Percentiles rank a stretch among this genome's conserved stretches.
Conservation (phyloP, 2,329 filamentous ascomycete genomes). For the Aureobasidium pullulans region DNA sequence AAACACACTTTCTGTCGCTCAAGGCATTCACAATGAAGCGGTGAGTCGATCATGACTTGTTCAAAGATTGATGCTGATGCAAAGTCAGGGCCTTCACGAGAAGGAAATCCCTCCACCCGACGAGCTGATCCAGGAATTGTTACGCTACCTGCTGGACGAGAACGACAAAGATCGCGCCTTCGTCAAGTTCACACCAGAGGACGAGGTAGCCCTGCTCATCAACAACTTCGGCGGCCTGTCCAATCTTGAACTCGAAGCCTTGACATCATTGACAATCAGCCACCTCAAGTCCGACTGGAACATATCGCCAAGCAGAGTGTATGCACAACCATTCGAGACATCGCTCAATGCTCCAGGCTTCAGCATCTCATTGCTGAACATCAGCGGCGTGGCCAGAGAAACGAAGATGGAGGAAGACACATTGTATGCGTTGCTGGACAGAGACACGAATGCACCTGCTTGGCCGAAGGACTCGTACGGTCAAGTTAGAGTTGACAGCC, state of each 20-base stretch:
- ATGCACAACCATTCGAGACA: slow-evolving; percentile 44
- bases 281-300: slow-evolving; percentile 41
- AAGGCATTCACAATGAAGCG: slow-evolving; percentile 48
- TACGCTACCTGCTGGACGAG: slow-evolving; percentile 42
- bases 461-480: slow-evolving; percentile 45
- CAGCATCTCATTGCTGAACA: slow-evolving; percentile 48
- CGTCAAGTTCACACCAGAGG: slow-evolving; percentile 38
- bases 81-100: slow-evolving; percentile 34
- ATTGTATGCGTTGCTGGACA: slow-evolving; percentile 42
- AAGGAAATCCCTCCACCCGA: slow-evolving; percentile 42
- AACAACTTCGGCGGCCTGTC: slow-evolving; percentile 45
- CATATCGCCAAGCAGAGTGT: slow-evolving; percentile 41
- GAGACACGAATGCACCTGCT: slow-evolving; percentile 43
- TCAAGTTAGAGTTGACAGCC: not conserved
- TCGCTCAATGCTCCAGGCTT: slow-evolving; percentile 51
- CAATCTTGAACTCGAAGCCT: slow-evolving; percentile 40
- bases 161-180: slow-evolving; percentile 43
- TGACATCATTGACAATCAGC: slow-evolving; percentile 35
- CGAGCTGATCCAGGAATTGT: slow-evolving; percentile 41
- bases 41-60: slow-evolving; percentile 21
- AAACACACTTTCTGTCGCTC: slow-evolving; percentile 33
- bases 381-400: slow-evolving; percentile 38
- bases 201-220: slow-evolving; percentile 40
- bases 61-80: not conserved
- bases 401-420: slow-evolving; percentile 33